phyloP scores from a whole-genome alignment of 495 filamentous ascomycete genomes.

The Neurospora sp. region DNA sequence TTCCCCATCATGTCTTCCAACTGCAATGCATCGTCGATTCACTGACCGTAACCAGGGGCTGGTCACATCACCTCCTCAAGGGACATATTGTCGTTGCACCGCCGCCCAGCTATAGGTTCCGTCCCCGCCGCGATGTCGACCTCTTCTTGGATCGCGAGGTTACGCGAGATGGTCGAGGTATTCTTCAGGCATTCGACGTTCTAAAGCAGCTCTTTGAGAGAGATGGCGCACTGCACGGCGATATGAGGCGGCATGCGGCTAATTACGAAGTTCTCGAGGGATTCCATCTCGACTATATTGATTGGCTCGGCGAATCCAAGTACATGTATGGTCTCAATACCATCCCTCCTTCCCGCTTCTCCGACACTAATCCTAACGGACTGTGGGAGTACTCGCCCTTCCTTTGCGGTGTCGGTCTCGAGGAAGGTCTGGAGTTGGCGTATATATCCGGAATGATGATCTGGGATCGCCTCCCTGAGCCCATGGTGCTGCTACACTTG shows the following conservation, averaged over 20 bases:
- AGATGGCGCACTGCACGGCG: background rate
- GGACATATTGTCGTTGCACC: constrained; percentile 18
- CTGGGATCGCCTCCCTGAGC: constrained; percentile 22
- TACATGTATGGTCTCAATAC: constrained; percentile 24
- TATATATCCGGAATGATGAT: constrained; percentile 23
- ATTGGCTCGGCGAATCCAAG: constrained; percentile 35
- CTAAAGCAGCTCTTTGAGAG: background rate
- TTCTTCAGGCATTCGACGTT: constrained; percentile 5
- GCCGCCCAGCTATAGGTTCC: constrained; percentile 21
- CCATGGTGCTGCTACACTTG: constrained; percentile 20
- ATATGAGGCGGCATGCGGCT: background rate
- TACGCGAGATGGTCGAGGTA: constrained; percentile 12
- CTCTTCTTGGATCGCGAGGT: constrained; percentile 31
- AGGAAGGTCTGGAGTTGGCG: constrained; percentile 27
- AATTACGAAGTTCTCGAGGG: constrained; percentile 2
- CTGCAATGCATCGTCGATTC: constrained; percentile 40
- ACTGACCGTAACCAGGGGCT: constrained; percentile 29
- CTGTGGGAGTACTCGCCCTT: constrained; percentile 43
- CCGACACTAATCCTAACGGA: constrained; percentile 33
- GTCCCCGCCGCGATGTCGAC: constrained; percentile 33
- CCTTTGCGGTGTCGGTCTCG: constrained; percentile 36
- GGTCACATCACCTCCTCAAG: constrained; percentile 20
- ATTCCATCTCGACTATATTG: constrained; percentile 22
- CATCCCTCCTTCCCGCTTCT: constrained; percentile 36
- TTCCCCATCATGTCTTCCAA: constrained; percentile 38